These are phyloP conservation scores for Anthracocystis setariae DNA, from an alignment of 1,284 basidiomycete species.

Conservation along the genomic window DNA sequence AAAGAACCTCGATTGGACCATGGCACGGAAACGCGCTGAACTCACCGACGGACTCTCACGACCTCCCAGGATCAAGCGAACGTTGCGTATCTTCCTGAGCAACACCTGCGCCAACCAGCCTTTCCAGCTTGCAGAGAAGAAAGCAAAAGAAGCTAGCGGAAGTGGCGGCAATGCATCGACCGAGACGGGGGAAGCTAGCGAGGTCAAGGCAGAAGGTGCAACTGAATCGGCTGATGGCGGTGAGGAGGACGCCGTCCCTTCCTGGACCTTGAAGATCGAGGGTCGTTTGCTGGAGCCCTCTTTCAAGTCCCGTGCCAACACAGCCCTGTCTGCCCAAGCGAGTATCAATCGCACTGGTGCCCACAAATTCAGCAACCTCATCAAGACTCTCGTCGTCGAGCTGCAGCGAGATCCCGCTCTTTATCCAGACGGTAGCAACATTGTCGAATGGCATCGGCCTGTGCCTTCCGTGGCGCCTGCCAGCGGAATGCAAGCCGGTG, in stretches of 20 bases:
- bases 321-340: constrained; percentile 61
- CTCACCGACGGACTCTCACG: constrained; percentile 68
- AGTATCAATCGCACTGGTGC: constrained; percentile 59
- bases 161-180: constrained; percentile 18
- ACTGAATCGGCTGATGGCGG: constrained; percentile 29
- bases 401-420: constrained; percentile 83
- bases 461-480: constrained; percentile 60
- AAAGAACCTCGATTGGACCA: constrained; percentile 92
- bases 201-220: constrained; percentile 26
- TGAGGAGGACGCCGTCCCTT: constrained; percentile 82
- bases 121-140: constrained; percentile 60
- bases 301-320: constrained; percentile 58
- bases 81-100: constrained; percentile 85
- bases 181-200: constrained; percentile 28
- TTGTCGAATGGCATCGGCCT: constrained; percentile 70
- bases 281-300: constrained; percentile 77
- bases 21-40: constrained; percentile 88
- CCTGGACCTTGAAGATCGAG: constrained; percentile 89
- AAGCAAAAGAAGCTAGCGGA: constrained; percentile 41
- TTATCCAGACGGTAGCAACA: constrained; percentile 74
- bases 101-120: constrained; percentile 85
- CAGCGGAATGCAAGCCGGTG: constrained; percentile 59
- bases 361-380: constrained; percentile 82
- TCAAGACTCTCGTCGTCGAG: constrained; percentile 86
- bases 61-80: constrained; percentile 75